Evolutionary conservation across 345 rosid species (phyloP).

Genomic region (Eucalyptus albens): DNA sequence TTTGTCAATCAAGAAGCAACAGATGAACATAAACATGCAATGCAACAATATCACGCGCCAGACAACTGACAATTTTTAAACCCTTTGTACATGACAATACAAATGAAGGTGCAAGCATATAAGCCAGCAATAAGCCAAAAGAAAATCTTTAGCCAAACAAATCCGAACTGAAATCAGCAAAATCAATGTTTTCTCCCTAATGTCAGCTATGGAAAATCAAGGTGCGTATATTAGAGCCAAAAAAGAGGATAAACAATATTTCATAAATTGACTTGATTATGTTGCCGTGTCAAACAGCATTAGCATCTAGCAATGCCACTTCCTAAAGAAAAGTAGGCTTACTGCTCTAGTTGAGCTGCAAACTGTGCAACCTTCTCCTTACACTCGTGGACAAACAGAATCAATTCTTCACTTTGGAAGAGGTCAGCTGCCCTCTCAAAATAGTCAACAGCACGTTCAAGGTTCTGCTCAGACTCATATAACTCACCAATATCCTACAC

Average conservation of each 20-base stretch:
- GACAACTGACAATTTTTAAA: too few relatives aligned
- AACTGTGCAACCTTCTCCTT: slow-evolving; percentile 89
- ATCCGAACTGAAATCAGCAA: too few relatives aligned
- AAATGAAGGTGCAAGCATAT: too few relatives aligned
- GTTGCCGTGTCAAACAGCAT: neutral
- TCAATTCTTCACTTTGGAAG: slow-evolving; percentile 67
- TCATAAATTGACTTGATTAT: neutral
- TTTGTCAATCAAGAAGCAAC: too few relatives aligned
- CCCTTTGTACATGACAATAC: too few relatives aligned
- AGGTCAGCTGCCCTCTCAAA: slow-evolving; percentile 78
- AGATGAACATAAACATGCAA: too few relatives aligned
- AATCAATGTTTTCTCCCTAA: too few relatives aligned
- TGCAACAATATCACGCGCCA: too few relatives aligned
- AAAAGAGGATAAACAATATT: neutral
- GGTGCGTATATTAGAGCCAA: neutral
- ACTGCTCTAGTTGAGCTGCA: slow-evolving; percentile 89
- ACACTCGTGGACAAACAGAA: slow-evolving; percentile 88
- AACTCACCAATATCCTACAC: slow-evolving; percentile 72
- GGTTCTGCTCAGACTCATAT: slow-evolving; percentile 50
- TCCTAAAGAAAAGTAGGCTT: slow-evolving; percentile 8
- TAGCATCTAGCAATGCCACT: neutral
- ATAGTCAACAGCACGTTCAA: slow-evolving; percentile 45
- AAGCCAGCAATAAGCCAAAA: too few relatives aligned
- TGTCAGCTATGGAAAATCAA: neutral
- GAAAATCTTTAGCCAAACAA: too few relatives aligned